phyloP scores from a whole-genome alignment of 805 yeast genomes.

The Debaryomyces hansenii region DNA sequence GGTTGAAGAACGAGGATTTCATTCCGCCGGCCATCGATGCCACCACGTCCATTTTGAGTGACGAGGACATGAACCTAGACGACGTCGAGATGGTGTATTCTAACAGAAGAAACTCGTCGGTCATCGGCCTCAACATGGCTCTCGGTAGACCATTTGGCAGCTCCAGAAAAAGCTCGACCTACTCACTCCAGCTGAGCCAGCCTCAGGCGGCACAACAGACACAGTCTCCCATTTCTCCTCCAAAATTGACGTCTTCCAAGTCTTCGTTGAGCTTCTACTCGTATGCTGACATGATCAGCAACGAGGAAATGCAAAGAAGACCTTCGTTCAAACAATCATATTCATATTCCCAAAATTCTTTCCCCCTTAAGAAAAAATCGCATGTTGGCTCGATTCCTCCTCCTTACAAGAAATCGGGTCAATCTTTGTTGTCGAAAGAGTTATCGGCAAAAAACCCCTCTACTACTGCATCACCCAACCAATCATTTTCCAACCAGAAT shows the following conservation, averaged over 20 bases:
- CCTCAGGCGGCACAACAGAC: constrained; percentile 7
- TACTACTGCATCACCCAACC: neutral
- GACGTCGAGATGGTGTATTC: constrained; percentile 70
- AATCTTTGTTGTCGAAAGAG: constrained; percentile 19
- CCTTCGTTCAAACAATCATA: constrained; percentile 50
- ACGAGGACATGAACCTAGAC: constrained; percentile 62
- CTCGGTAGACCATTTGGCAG: constrained; percentile 43
- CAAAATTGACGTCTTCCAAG: constrained; percentile 35
- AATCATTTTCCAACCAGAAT: constrained; percentile 5
- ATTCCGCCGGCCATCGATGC: constrained; percentile 81
- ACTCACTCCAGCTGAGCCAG: constrained; percentile 18
- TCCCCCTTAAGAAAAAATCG: constrained; percentile 1
- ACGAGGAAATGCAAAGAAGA: constrained; percentile 65
- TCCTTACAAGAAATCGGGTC: neutral
- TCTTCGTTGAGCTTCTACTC: constrained; percentile 59
- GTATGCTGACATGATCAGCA: constrained; percentile 75
- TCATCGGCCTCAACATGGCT: constrained; percentile 48
- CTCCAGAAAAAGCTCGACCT: constrained; percentile 38
- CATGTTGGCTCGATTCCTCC: neutral
- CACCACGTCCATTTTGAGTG: constrained; percentile 66
- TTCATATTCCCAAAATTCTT: constrained; percentile 28
- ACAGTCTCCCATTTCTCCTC: constrained; percentile 39
- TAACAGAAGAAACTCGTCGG: constrained; percentile 54
- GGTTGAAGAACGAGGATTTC: constrained; percentile 54
- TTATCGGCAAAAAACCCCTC: constrained; percentile 10